phyloP scores from a whole-genome alignment of 2,329 filamentous ascomycete species.

The Rasamsonia emersonii region DNA sequence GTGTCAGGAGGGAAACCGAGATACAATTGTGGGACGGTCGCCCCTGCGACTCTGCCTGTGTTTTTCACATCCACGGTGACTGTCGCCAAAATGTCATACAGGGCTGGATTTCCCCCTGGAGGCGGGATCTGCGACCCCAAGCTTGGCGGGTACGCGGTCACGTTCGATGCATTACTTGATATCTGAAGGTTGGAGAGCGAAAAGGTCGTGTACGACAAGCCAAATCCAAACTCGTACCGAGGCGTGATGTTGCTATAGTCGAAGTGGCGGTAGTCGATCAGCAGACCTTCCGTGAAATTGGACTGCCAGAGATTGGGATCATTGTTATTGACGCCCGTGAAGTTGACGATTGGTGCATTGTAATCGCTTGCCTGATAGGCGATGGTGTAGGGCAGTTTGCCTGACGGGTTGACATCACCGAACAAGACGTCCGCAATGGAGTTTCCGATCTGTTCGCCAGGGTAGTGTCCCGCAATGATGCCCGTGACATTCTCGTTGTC shows the following conservation, averaged over 20 bases:
- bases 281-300: constrained; percentile 45
- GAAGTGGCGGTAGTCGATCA: constrained; percentile 49
- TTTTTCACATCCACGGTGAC: constrained; percentile 44
- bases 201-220: constrained; percentile 26
- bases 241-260: constrained; percentile 42
- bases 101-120: constrained; percentile 46
- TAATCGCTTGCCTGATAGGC: constrained; percentile 8
- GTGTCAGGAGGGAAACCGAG: constrained; percentile 31
- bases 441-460: constrained; percentile 61
- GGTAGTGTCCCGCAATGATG: constrained; percentile 64
- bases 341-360: constrained; percentile 40
- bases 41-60: constrained; percentile 40
- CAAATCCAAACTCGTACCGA: constrained; percentile 50
- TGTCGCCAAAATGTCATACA: constrained; percentile 45
- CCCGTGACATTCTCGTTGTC: constrained; percentile 53
- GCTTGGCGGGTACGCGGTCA: constrained; percentile 3
- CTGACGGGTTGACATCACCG: constrained; percentile 55
- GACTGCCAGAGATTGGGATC: constrained; percentile 40
- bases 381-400: constrained; percentile 49
- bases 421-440: constrained; percentile 59
- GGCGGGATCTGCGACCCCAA: constrained; percentile 11
- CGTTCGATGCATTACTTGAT: background rate
- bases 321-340: constrained; percentile 5
- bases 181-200: constrained; percentile 5
- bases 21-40: constrained; percentile 49